Evolutionary conservation across 2,329 filamentous ascomycete species (phyloP).

Genomic region (Ophiostoma angusticollis): DNA sequence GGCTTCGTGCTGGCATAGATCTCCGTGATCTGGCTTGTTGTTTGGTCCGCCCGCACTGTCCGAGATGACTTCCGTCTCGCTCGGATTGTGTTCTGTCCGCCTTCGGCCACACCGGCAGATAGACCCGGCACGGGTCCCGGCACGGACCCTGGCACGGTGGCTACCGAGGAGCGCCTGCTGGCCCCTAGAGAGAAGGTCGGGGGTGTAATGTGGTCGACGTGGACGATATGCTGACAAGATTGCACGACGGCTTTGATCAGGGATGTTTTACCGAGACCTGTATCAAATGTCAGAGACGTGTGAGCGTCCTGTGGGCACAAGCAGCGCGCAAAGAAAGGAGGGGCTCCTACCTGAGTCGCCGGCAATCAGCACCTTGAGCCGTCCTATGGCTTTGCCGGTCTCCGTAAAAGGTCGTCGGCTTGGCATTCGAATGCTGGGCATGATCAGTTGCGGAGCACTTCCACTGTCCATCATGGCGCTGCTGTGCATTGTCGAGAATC

Average conservation of each 20-base stretch:
- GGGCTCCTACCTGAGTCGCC: constrained; percentile 53
- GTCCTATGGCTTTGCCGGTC: constrained; percentile 69
- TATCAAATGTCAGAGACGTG: background rate
- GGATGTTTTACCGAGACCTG: constrained; percentile 78
- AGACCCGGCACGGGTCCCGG: too few relatives aligned
- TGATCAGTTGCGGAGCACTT: constrained; percentile 69
- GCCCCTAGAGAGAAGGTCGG: constrained; percentile 8
- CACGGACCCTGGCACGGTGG: constrained; percentile 8
- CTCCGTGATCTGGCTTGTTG: constrained; percentile 42
- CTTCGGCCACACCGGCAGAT: constrained; percentile 1
- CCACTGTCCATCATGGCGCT: constrained; percentile 33
- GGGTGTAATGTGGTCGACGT: constrained; percentile 57
- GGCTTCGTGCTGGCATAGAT: constrained; percentile 70
- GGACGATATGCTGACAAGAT: constrained; percentile 80
- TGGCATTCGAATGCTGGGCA: constrained; percentile 92
- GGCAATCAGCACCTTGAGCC: constrained; percentile 78
- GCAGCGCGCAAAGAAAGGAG: constrained; percentile 1
- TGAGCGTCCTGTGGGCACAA: background rate
- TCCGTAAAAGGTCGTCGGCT: constrained; percentile 79
- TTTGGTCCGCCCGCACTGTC: constrained; percentile 12
- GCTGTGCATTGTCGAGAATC: constrained; percentile 1
- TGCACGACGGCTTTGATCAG: constrained; percentile 82
- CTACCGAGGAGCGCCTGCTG: constrained; percentile 13
- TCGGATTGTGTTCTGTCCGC: constrained; percentile 11
- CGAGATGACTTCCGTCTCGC: constrained; percentile 10